Conservation (phyloP, 805 yeast species). For the Teunomyces tritomae region DNA sequence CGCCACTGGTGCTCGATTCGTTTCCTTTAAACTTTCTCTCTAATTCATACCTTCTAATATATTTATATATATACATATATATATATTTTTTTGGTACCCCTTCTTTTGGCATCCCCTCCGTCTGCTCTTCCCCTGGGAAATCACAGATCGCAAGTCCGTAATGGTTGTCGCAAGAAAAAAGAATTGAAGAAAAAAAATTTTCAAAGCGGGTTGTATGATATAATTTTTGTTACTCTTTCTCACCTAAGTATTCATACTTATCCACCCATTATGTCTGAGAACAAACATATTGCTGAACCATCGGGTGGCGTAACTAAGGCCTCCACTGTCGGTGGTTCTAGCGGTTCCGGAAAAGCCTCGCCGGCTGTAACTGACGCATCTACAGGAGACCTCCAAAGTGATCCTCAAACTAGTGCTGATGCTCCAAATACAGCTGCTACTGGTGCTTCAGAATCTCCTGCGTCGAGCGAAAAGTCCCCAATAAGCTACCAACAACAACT, state of each 20-base stretch:
- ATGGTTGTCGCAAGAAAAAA: slow-evolving; percentile 2
- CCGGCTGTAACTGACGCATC: background rate
- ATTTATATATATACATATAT: too few relatives aligned
- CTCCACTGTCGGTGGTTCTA: slow-evolving; percentile 5
- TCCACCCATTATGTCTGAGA: slow-evolving; percentile 15
- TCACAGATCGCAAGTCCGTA: background rate
- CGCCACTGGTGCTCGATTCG: too few relatives aligned
- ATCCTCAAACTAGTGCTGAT: slow-evolving; percentile 5
- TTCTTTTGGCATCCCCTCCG: background rate
- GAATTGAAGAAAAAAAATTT: slow-evolving; percentile 5
- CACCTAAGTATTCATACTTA: slow-evolving; percentile 5
- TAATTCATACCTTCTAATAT: too few relatives aligned
- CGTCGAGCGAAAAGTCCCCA: slow-evolving; percentile 1
- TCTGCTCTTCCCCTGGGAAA: background rate
- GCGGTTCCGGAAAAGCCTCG: slow-evolving; percentile 5
- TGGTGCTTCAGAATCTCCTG: slow-evolving; percentile 5
- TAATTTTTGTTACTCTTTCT: slow-evolving; percentile 7
- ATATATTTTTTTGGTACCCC: background rate
- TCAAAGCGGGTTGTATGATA: slow-evolving; percentile 3
- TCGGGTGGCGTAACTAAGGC: slow-evolving; percentile 7
- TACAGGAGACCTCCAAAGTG: background rate
- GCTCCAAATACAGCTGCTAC: slow-evolving; percentile 4
- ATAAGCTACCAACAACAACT: slow-evolving; percentile 2
- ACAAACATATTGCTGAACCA: slow-evolving; percentile 11
- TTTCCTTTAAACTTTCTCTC: too few relatives aligned